phyloP scores from a whole-genome alignment of 139 green algal species.

The Marvania coccoides region DNA sequence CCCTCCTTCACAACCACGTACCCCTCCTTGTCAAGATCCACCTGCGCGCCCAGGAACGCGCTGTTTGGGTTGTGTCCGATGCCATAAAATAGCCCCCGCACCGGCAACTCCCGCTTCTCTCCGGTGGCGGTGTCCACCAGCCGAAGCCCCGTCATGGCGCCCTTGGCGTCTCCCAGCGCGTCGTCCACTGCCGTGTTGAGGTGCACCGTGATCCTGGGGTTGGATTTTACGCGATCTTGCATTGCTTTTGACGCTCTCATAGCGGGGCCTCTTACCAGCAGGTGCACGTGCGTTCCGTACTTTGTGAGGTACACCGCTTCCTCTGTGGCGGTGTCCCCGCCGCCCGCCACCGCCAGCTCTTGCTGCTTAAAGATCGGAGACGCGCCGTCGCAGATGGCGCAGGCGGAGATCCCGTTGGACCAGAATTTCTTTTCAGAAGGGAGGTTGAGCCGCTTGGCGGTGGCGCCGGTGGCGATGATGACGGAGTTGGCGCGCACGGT shows the following conservation, averaged over 20 bases:
- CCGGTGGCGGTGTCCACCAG: constrained; percentile 43
- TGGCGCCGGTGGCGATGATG: constrained; percentile 95
- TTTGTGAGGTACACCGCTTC: constrained; percentile 98
- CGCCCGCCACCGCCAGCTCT: constrained; percentile 91
- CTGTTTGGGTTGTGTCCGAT: constrained; percentile 97
- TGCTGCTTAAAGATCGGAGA: constrained; percentile 71
- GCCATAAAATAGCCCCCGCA: constrained; percentile 94
- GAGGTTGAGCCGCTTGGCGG: constrained; percentile 76
- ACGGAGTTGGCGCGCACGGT: constrained; percentile 69
- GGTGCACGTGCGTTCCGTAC: constrained; percentile 86
- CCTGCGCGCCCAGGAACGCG: constrained; percentile 31
- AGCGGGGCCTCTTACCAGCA: constrained; percentile 74
- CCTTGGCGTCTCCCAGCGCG: constrained; percentile 53
- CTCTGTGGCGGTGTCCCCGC: constrained; percentile 91
- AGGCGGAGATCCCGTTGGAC: constrained; percentile 76
- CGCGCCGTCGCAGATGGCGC: constrained; percentile 67
- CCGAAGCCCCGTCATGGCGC: constrained; percentile 46
- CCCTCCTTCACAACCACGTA: constrained; percentile 61
- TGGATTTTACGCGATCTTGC: constrained; percentile 57
- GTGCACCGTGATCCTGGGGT: constrained; percentile 67
- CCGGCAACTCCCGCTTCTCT: constrained; percentile 50
- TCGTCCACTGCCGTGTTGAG: constrained; percentile 76
- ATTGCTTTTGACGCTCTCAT: constrained; percentile 90
- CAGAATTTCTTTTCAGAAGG: constrained; percentile 87
- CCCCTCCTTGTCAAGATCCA: constrained; percentile 79